These are phyloP conservation scores for Amylocystis lapponica DNA, from an alignment of 768 basidiomycete species.

Conservation along the genomic window DNA sequence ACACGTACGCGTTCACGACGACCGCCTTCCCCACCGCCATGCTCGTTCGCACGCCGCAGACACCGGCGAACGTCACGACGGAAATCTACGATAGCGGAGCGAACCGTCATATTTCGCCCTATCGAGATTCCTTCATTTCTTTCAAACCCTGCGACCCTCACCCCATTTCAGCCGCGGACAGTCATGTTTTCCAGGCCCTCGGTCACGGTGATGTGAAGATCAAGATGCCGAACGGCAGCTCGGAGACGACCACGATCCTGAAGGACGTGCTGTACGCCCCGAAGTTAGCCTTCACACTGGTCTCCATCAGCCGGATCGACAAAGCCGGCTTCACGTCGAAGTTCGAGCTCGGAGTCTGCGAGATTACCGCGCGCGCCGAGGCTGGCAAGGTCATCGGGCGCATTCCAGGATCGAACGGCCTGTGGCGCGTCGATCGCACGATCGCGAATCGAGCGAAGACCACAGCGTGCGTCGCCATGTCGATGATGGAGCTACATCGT, in stretches of 20 bases:
- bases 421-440: constrained; percentile 9
- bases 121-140: constrained; percentile 5
- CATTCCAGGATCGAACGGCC: constrained; percentile 11
- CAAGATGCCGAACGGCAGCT: constrained; percentile 17
- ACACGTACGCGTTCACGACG: too few species aligned
- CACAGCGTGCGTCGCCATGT: neutral
- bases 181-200: constrained; percentile 16
- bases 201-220: constrained; percentile 18
- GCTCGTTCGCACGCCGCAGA: too few species aligned
- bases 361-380: constrained; percentile 4
- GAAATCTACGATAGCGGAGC: constrained; percentile 18
- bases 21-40: too few species aligned
- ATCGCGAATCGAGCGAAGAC: neutral
- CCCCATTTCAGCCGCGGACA: constrained; percentile 21
- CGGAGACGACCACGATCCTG: constrained; percentile 1
- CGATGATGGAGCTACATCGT: constrained; percentile 23
- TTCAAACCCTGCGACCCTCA: constrained; percentile 9
- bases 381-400: constrained; percentile 7
- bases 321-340: constrained; percentile 10
- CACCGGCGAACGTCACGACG: too few species aligned
- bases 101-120: constrained; percentile 12
- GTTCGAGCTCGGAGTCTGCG: constrained; percentile 5
- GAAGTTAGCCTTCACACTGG: constrained; percentile 13
- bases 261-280: constrained; percentile 17
- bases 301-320: constrained; percentile 15